A percentile compares a stretch with the other conserved stretches of the same genome.
These are phyloP conservation scores for Pythium sp. DNA, from an alignment of 352 stramenopile genomes.

Conservation along the genomic window DNA sequence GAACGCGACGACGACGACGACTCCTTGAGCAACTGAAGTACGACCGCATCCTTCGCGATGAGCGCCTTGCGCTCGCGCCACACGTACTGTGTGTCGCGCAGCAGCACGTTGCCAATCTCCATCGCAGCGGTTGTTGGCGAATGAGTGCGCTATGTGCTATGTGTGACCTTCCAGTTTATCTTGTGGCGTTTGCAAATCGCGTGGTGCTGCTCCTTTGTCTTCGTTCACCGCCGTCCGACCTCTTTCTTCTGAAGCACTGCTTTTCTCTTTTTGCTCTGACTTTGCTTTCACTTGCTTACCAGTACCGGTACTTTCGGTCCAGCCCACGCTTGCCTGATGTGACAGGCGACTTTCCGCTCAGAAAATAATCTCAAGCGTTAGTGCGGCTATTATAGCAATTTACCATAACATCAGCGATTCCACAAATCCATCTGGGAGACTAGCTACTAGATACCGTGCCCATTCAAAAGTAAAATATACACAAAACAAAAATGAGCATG, in stretches of 20 bases:
- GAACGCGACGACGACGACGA: slow-evolving; percentile 13
- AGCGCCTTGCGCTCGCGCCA: slow-evolving; percentile 35
- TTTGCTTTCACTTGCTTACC: neutral
- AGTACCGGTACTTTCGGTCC: neutral
- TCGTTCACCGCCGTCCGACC: neutral
- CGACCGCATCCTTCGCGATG: slow-evolving; percentile 35
- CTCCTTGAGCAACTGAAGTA: slow-evolving; percentile 26
- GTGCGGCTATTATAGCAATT: neutral
- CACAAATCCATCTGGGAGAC: neutral
- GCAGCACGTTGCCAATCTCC: slow-evolving; percentile 46
- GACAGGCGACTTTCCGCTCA: neutral
- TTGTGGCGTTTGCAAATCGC: neutral
- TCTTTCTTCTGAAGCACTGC: neutral
- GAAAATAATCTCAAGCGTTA: neutral
- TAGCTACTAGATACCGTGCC: too few relatives aligned
- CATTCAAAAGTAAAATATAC: too few relatives aligned
- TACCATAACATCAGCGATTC: neutral
- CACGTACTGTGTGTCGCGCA: slow-evolving; percentile 51
- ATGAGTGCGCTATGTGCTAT: neutral
- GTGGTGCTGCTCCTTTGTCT: neutral
- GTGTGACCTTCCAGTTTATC: neutral
- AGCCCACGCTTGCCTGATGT: neutral
- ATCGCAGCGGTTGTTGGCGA: slow-evolving; percentile 17
- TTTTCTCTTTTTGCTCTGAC: neutral
- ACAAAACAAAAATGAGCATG: too few relatives aligned